Conservation (phyloP, 2,329 filamentous ascomycete species). For the Alternaria triticina region DNA sequence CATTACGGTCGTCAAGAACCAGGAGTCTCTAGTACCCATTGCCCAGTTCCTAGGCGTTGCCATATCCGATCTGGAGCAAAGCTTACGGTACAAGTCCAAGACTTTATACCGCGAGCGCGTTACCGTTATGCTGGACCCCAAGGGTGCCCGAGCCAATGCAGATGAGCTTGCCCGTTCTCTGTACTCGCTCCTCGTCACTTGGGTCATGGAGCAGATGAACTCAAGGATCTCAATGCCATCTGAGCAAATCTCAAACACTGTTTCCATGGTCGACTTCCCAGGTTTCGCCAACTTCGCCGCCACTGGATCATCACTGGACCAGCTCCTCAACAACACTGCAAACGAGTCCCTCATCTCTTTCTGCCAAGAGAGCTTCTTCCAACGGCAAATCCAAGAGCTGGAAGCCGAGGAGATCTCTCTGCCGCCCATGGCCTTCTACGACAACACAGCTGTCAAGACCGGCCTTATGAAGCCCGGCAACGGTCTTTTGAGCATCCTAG, state of each 20-base stretch:
- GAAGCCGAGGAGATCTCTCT: constrained; percentile 94
- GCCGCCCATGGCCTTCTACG: constrained; percentile 92
- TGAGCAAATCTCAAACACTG: constrained; percentile 87
- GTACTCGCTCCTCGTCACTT: constrained; percentile 92
- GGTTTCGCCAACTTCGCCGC: constrained; percentile 86
- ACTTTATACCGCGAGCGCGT: constrained; percentile 95
- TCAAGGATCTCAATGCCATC: constrained; percentile 86
- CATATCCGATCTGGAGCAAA: constrained; percentile 80
- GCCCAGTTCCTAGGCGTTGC: constrained; percentile 94
- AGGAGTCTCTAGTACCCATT: constrained; percentile 82
- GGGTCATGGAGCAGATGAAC: constrained; percentile 92
- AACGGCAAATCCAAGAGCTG: constrained; percentile 88
- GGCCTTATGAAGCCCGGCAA: constrained; percentile 92
- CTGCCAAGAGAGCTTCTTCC: constrained; percentile 94
- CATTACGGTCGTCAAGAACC: constrained; percentile 89
- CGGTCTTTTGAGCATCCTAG: constrained; percentile 89
- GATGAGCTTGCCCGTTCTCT: constrained; percentile 92
- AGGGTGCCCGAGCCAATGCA: constrained; percentile 86
- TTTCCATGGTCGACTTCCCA: constrained; percentile 95
- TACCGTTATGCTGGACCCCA: constrained; percentile 96
- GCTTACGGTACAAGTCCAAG: constrained; percentile 94
- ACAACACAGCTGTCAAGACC: constrained; percentile 93
- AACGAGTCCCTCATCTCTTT: constrained; percentile 92
- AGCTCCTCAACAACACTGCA: constrained; percentile 92
- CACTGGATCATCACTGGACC: constrained; percentile 85